Base-by-base conservation (phyloP, 1,284 basidiomycete genomes). In the Heterobasidion irregulare region DNA sequence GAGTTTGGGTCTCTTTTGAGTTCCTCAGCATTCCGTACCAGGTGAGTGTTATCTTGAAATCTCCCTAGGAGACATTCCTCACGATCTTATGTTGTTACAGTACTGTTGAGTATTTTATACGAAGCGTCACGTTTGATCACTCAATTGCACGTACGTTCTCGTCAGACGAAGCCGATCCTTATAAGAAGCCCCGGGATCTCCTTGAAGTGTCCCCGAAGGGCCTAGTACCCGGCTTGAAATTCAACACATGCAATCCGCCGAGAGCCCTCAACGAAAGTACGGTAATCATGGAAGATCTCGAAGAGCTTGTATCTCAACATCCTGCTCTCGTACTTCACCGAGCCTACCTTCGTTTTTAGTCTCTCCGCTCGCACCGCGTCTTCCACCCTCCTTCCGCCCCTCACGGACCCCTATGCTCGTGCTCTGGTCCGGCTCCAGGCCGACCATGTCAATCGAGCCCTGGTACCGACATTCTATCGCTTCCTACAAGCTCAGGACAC, bases 171-270 rank as follows among this genome's bases (percentile, higher is more conserved):
- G 86, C 91, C 33, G 87, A 92, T 67, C 87, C 88, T 1, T 91
- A 92, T 73, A 80, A 83, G 70, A 92, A 92, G 63, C 87, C 90
- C 0, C 69, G 79, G 52, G 86, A 87, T 38, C 75, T 92, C n/a
- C 72, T 92, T 10, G 83, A 89, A 52, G 75, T 90, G 15, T 90
- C 87, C 18, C 86, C 88, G 0, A 90, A 88, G 64, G 89, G 90
- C 0, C 75, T 92, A 2, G 88, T 92, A 1, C 89, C 89, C 0
- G 88, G 78, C 0, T 65, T 92, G 41, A 78, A 76, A 62, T 69
- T 91, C 19, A 26, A 59, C 47, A 65, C 68, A 4, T 77, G 74
- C 55, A 63, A 62, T 44, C 82, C 82, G 1, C 77, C 83, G 0
- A 72, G 77, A 50, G 75, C 79, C 0, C 65, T 87, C 12, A 84